A percentile compares a stretch with the other conserved stretches of the same genome.
Conservation (phyloP, 2,329 filamentous ascomycete genomes). For the Helotiales sp. region DNA sequence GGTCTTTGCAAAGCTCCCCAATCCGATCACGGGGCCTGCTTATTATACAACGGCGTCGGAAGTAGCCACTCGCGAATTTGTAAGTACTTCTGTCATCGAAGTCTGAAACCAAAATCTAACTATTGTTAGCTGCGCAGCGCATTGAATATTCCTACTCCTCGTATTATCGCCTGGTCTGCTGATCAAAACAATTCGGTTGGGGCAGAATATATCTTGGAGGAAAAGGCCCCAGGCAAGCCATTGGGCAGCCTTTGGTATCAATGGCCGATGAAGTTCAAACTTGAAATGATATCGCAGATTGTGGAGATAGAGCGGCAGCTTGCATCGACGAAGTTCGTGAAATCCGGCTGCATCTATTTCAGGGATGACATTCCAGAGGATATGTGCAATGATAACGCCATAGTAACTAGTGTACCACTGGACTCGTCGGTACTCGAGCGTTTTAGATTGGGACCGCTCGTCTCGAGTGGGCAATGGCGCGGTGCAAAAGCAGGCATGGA, state of each 20-base stretch:
- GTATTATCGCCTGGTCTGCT: background rate
- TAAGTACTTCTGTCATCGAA: no score
- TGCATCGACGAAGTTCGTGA: conserved; percentile 20
- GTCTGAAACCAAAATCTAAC: no score
- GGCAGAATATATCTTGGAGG: background rate
- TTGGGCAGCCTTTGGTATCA: conserved; percentile 3
- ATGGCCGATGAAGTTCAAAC: conserved; percentile 20
- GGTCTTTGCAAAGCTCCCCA: no score
- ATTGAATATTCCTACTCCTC: background rate
- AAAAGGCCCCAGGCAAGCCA: background rate
- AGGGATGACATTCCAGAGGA: conserved; percentile 18
- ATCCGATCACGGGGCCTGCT: no score
- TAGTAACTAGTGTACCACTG: conserved; percentile 7
- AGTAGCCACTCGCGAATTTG: no score
- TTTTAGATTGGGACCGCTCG: conserved; percentile 19
- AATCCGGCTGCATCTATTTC: conserved; percentile 29
- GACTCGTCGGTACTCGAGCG: conserved; percentile 15
- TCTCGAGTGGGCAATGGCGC: conserved; percentile 17
- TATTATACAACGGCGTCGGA: no score
- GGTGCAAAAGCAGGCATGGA: background rate
- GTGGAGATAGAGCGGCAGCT: conserved; percentile 27
- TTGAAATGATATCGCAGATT: conserved; percentile 24
- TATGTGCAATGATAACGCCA: conserved; percentile 3
- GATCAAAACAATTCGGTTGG: background rate
- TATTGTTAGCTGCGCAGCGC: no score